Percentiles rank a stretch among this genome's conserved stretches.
phyloP scores from a whole-genome alignment of 164 flowering plant genomes.

The Aristolochia fimbriata region DNA sequence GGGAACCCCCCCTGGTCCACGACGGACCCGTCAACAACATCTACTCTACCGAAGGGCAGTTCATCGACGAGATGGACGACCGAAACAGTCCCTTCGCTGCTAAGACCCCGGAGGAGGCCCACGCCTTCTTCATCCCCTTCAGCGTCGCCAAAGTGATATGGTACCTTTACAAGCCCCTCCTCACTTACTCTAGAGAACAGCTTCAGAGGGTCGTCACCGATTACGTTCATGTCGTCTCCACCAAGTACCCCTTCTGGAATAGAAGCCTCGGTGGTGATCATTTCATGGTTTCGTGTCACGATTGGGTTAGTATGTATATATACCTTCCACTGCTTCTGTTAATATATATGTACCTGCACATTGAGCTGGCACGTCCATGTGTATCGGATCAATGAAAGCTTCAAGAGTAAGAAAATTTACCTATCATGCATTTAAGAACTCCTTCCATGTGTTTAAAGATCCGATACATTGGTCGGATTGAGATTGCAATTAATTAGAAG shows the following conservation, averaged over 20 bases:
- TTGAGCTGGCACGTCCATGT: too few species aligned
- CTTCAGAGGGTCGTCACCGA: conserved; percentile 1
- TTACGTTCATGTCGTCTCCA: conserved; percentile 5
- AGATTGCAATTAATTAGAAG: too few species aligned
- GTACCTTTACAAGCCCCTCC: conserved; percentile 3
- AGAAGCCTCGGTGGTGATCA: conserved; percentile 7
- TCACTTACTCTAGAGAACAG: background rate
- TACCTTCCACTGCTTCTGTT: conserved; percentile 33
- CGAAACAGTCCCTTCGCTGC: conserved; percentile 24
- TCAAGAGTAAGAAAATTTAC: too few species aligned
- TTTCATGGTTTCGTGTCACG: conserved; percentile 12
- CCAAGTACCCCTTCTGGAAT: conserved; percentile 7
- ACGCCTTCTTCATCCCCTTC: conserved; percentile 3
- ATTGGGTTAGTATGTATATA: conserved; percentile 13
- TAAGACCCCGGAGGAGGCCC: background rate
- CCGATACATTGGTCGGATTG: background rate
- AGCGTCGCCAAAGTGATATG: conserved; percentile 1
- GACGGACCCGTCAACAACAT: conserved; percentile 67
- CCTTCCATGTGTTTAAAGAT: background rate
- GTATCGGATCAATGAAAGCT: too few species aligned
- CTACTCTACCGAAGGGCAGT: conserved; percentile 64
- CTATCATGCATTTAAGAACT: too few species aligned
- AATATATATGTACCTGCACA: background rate
- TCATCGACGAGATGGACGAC: conserved; percentile 54
- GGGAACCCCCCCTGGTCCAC: conserved; percentile 57